phyloP scores from a whole-genome alignment of 129 eudicot species.

The Chrysanthemum lavandulifolium region DNA sequence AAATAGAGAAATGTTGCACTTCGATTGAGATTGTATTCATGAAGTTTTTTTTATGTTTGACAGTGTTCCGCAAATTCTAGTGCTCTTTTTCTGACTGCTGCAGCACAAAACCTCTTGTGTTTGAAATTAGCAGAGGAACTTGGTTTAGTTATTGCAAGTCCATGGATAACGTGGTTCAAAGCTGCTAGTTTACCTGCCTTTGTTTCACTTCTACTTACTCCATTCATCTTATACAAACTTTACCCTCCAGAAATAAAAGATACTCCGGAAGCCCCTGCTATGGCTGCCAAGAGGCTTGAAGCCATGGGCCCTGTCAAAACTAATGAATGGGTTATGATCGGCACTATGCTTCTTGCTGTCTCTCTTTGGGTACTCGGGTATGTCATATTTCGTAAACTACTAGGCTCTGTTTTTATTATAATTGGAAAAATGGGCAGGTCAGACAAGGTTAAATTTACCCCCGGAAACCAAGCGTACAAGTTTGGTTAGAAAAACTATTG shows the following conservation, averaged over 20 bases:
- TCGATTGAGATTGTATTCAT: conserved; percentile 10
- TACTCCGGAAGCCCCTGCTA: conserved; percentile 95
- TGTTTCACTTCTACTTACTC: conserved; percentile 71
- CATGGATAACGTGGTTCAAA: conserved; percentile 92
- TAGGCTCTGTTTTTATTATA: conserved; percentile 6
- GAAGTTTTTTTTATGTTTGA: conserved; percentile 26
- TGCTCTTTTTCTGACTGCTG: conserved; percentile 98
- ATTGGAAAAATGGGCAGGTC: background rate
- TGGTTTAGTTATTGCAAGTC: conserved; percentile 70
- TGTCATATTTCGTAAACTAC: conserved; percentile 24
- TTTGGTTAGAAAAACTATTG: background rate
- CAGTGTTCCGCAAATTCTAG: conserved; percentile 95
- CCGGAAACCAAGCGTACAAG: background rate
- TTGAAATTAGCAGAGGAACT: conserved; percentile 89
- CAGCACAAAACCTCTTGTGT: conserved; percentile 96
- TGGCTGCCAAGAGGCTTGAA: conserved; percentile 76
- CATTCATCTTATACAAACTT: conserved; percentile 68
- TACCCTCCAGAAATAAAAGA: conserved; percentile 93
- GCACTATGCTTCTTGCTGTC: conserved; percentile 94
- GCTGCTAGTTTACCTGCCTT: conserved; percentile 88
- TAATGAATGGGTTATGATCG: conserved; percentile 91
- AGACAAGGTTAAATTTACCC: background rate
- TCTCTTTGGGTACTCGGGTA: conserved; percentile 91
- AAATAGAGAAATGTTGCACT: background rate
- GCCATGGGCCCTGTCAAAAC: conserved; percentile 87